Base-by-base conservation (phyloP, 2,329 filamentous ascomycete species). In the Massarina eburnea region DNA sequence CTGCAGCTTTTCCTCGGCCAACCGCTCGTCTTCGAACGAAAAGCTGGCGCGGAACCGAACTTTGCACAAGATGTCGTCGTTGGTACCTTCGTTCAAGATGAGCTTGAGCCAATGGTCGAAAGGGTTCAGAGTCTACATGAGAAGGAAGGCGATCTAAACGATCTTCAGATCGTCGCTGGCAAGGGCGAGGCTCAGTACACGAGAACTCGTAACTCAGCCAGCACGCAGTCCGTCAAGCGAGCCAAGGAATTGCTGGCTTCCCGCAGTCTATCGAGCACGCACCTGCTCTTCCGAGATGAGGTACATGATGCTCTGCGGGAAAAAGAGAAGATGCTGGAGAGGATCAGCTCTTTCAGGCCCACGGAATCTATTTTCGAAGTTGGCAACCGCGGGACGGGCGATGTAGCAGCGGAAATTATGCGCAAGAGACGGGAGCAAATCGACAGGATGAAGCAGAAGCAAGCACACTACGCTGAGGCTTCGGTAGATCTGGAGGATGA, bases 301-400 rank as follows among this genome's bases (percentile, higher is more conserved):
- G 63, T 85, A 27, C 78, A 86, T 43, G 81, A 86, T 41, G 80
- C 80, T 1, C 79, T 83, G 45, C 75, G 81, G 48, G 85, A 89
- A 39, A 82, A 91, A 24, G 84, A 91, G 39, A 84, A 87, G 40
- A 95, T 99, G 89, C 76, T 99, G 22, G 89, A 90, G 24, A 83
- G 85, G 47, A 89, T 99, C 46, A 91, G 89, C 59, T 86, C 87
- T 2, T 99, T 94, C 73, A 83, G 89, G 58, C 94, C 95, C 0
- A 79, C 85, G 34, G 94, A 99, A 71, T 97, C 92, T 0, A 89
- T 99, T n/a, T 99, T 99, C 59, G 94, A 99, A 70, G 85, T 96
- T 52, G 88, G 88, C 6, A 83, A 86, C 57, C 81, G 85, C 49
- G 86, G 84, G 54, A 78, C 76, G 2, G 77, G 76, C 39, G 62